These are phyloP conservation scores for Penicillium expansum DNA, from an alignment of 2,329 filamentous ascomycete species.

Conservation along the genomic window DNA sequence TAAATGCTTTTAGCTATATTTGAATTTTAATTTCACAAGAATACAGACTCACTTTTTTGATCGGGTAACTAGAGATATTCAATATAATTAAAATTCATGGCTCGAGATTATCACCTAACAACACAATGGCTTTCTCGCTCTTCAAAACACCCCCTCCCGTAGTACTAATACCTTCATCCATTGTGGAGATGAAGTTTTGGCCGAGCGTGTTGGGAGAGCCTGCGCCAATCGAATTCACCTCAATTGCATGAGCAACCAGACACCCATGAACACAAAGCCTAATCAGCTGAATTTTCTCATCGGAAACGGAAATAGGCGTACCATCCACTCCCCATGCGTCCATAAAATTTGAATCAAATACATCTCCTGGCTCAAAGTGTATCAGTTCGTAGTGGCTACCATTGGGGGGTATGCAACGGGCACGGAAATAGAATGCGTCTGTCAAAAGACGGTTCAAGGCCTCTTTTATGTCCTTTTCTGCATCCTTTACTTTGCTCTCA, in stretches of 20 bases:
- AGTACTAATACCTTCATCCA: not conserved
- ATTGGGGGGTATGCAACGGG: not conserved
- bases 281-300: not conserved
- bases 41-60: too few relatives aligned
- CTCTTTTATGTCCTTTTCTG: too few relatives aligned
- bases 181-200: not conserved
- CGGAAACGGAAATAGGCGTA: not conserved
- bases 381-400: not conserved
- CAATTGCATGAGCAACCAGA: not conserved
- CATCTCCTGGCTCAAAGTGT: not conserved
- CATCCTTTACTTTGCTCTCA: too few relatives aligned
- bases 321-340: not conserved
- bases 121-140: not conserved
- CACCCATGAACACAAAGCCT: conserved; percentile 1
- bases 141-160: not conserved
- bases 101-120: conserved; percentile 6
- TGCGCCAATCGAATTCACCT: not conserved
- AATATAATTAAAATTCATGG: too few relatives aligned
- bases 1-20: too few relatives aligned
- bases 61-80: too few relatives aligned
- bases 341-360: not conserved
- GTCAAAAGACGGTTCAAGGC: not conserved
- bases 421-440: not conserved
- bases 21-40: too few relatives aligned
- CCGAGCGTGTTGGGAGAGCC: too few relatives aligned